Evolutionary conservation across 768 basidiomycete genomes (phyloP), one percentile per base, ranked within the genome.

Genomic region (Gymnopilus junonius): DNA sequence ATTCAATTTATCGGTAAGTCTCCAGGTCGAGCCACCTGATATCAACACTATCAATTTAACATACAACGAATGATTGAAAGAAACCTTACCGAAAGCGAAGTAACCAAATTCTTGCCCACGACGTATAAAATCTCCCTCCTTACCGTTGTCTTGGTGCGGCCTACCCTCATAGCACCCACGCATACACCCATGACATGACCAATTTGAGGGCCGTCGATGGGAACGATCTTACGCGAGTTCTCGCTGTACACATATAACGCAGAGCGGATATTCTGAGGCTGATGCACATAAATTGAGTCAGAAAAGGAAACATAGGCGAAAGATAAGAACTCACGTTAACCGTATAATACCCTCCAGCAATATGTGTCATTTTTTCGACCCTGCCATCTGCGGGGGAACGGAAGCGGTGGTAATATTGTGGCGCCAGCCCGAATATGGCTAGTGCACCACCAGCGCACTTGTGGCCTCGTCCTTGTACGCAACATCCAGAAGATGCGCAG

Each of bases 321-420:
- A 23, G 6, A 46, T 11, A 20, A 43, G n/a, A 2, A 79, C 86
- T 55, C 66, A 92, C 91, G 60, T 95, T 97, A 64, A 97, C 97
- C 0, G 97, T 98, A 75, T 97, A 99, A 76, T 97, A 98, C 71
- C 97, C 94, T 5, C 97, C 97, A 2, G 87, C 66, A 58, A 98
- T 92, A 69, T 91, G 84, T 7, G 86, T 88, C 87, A 95, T 94
- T 34, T 80, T 80, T 17, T 95, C 96, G 25, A 98, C 85, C 39
- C 74, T 85, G 0, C 95, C 95, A 63, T 93, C 92, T 21, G 96
- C 92, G 0, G 94, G 93, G 0, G 86, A 86, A 73, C 93, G 92
- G 83, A 95, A 97, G 1, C 95, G 90, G 75, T 98, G 96, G 70
- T 98, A 98, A 69, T 98, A 96, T 76, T 96, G 92, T 0, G 95